Conservation (phyloP, 495 filamentous ascomycete species). For the Pseudomonodictys pantanalensis region DNA sequence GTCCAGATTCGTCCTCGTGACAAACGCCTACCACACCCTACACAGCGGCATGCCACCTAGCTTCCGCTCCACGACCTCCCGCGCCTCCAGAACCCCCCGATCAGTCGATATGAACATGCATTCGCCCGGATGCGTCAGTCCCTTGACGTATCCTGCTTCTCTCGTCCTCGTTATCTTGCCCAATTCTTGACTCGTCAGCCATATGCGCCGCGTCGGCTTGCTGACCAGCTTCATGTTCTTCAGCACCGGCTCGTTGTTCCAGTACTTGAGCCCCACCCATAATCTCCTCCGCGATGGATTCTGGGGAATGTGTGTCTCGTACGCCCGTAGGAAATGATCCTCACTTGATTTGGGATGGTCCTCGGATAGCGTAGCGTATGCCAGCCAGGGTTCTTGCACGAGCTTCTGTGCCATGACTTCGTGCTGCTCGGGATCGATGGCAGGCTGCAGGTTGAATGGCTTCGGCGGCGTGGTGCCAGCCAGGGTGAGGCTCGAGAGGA, state of each 20-base stretch:
- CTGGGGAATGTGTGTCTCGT: constrained; percentile 41
- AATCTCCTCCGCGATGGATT: constrained; percentile 76
- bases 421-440: not conserved
- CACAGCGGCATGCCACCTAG: constrained; percentile 81
- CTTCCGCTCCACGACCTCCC: constrained; percentile 83
- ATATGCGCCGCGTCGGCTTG: constrained; percentile 73
- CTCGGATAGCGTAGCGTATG: constrained; percentile 7
- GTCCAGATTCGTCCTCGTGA: no score
- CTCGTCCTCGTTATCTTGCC: constrained; percentile 64
- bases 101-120: constrained; percentile 76
- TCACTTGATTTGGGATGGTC: not conserved
- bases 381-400: constrained; percentile 19
- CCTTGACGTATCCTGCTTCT: constrained; percentile 61
- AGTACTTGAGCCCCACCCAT: constrained; percentile 95
- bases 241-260: constrained; percentile 80
- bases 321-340: no score
- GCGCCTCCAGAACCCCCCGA: constrained; percentile 74
- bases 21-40: constrained; percentile 53
- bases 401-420: constrained; percentile 15
- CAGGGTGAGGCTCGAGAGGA: constrained; percentile 77
- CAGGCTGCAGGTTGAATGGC: constrained; percentile 22
- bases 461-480: constrained; percentile 52
- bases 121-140: constrained; percentile 77
- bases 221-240: constrained; percentile 65
- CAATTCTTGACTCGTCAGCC: constrained; percentile 59